These are phyloP conservation scores for Apophysomyces ossiformis DNA, from an alignment of 371 early-diverging fungal species.

Conservation along the genomic window DNA sequence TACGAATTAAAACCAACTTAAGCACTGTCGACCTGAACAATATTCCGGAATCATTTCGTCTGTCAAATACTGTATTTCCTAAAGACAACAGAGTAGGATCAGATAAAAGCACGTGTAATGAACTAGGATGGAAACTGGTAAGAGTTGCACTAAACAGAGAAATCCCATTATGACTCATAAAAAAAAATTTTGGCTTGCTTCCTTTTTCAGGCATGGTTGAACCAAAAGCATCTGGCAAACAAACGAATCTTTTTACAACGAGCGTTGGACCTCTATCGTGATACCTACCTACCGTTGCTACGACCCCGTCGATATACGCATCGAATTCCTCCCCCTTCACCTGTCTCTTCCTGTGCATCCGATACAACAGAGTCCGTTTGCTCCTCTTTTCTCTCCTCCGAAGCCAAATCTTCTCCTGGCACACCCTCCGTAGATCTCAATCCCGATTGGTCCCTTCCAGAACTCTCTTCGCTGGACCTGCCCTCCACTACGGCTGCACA, in stretches of 20 bases:
- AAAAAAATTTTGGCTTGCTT: conserved; percentile 6
- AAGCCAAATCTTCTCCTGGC: not conserved
- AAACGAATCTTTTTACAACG: conserved; percentile 54
- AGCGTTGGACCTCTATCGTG: conserved; percentile 51
- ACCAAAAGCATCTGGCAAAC: conserved; percentile 47
- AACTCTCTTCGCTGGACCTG: not conserved
- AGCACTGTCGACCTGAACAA: conserved; percentile 45
- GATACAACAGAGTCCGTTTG: not conserved
- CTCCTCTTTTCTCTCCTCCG: not conserved
- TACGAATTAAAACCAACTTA: conserved; percentile 48
- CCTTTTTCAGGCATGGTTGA: conserved; percentile 48
- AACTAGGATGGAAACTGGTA: conserved; percentile 57
- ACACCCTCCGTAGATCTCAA: not conserved
- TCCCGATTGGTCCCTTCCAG: conserved; percentile 6
- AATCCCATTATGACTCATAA: conserved; percentile 10
- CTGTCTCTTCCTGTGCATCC: conserved; percentile 15
- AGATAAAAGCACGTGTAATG: conserved; percentile 53
- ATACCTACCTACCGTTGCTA: conserved; percentile 48
- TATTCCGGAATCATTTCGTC: conserved; percentile 45
- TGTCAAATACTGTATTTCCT: conserved; percentile 47
- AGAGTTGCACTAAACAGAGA: conserved; percentile 12
- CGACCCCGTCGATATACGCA: conserved; percentile 43
- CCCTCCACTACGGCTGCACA: not conserved
- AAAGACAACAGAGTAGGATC: conserved; percentile 36
- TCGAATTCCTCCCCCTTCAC: conserved; percentile 32